Evolutionary conservation across 345 rosid genomes (phyloP), one percentile per base, ranked within the genome.

Genomic region (Pugionium cornutum): DNA sequence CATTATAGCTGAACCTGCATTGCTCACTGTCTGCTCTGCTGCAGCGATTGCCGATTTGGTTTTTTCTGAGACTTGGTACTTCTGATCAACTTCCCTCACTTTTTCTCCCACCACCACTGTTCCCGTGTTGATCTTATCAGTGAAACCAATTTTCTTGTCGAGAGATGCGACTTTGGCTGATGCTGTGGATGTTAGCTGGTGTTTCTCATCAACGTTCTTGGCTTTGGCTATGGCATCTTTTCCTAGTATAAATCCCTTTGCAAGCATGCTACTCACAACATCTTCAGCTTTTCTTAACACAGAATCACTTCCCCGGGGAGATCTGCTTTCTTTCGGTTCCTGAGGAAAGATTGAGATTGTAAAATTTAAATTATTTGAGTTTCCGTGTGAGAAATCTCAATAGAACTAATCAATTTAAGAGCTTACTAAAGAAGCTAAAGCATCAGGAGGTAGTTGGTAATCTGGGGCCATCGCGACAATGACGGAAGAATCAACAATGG

Each of bases 141-240:
- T 90, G 58, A 90, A 65, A 30, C 99, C 95, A 54, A 88, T 80
- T 58, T 83, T 94, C 66, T 88, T 83, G 83, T 94, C 97, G 1
- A 94, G 64, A 51, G 99, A 84, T 35, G 83, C 81, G 40, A 88
- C 96, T 83, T 85, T 94, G 27, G 92, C 89, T n/a, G 96, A 85
- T 61, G 97, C 96, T 2, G 95, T 83, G 4, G 96, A 86, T 39
- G 96, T 86, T 57, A 94, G 62, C 74, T 86, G 92, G 83, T 86
- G 97, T 69, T 85, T 94, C 77, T 90, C 97, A 39, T 94, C 99
- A 5, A 94, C 66, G 43, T 76, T 74, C 88, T 83, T 94, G 31
- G 95, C 97, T 78, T 90, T 88, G 81, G 77, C 79, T 57, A 90
- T 84, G n/a, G 96, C 95, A 58, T 86, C 95, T 83, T 90, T 94